phyloP scores from a whole-genome alignment of 768 basidiomycete species.

The Leccinellum rugosiceps region DNA sequence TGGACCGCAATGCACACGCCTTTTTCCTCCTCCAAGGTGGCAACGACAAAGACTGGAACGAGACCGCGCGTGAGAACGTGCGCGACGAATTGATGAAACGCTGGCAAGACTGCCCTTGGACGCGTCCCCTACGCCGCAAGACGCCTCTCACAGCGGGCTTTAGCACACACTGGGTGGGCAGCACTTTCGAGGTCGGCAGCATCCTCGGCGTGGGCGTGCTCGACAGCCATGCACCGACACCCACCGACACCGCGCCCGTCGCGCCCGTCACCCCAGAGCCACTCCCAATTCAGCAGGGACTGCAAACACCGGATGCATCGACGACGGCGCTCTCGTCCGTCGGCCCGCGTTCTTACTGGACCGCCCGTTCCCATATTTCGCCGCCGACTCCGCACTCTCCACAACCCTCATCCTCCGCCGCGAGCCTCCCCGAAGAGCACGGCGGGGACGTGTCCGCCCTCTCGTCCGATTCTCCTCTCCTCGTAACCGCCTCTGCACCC shows the following conservation, averaged over 20 bases:
- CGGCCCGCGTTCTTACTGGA: slow-evolving; percentile 22
- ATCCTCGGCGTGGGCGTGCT: slow-evolving; percentile 68
- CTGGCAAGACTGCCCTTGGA: slow-evolving; percentile 73
- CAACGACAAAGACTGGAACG: slow-evolving; percentile 62
- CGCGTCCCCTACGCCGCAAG: slow-evolving; percentile 37
- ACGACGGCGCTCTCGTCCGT: slow-evolving; percentile 20
- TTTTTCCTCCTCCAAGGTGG: slow-evolving; percentile 69
- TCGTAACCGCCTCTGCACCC: slow-evolving; percentile 11
- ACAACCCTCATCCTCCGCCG: slow-evolving; percentile 11
- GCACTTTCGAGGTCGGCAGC: slow-evolving; percentile 75
- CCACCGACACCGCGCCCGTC: not conserved
- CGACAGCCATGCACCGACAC: slow-evolving; percentile 22
- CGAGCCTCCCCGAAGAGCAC: slow-evolving; percentile 13
- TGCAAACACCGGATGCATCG: slow-evolving; percentile 13
- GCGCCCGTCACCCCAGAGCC: not conserved
- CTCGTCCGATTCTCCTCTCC: slow-evolving; percentile 26
- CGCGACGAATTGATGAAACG: slow-evolving; percentile 54
- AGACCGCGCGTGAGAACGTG: slow-evolving; percentile 46
- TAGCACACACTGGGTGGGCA: slow-evolving; percentile 58
- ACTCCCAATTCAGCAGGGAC: not conserved
- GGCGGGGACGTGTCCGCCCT: slow-evolving; percentile 10
- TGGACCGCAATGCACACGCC: slow-evolving; percentile 59
- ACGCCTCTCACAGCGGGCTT: not conserved
- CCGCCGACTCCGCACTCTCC: slow-evolving; percentile 9
- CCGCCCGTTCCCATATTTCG: slow-evolving; percentile 17